phyloP scores from a whole-genome alignment of 2,329 filamentous ascomycete genomes.

The Phaeoacremonium minimum region DNA sequence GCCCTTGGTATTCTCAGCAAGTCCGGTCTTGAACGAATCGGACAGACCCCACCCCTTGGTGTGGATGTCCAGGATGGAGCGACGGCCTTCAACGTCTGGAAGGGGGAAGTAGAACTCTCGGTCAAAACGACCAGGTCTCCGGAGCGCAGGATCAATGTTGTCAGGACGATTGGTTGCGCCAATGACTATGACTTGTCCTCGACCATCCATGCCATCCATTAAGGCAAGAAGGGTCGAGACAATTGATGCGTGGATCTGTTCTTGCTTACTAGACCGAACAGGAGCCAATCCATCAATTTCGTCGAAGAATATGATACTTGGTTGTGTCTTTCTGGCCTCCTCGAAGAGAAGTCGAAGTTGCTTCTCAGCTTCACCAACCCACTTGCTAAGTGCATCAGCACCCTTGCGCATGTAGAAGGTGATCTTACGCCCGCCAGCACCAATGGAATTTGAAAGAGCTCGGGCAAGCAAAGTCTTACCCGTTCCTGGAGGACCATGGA shows the following conservation, averaged over 20 bases:
- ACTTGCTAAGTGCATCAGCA: conserved; percentile 95
- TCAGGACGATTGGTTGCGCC: conserved; percentile 97
- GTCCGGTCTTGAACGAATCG: conserved; percentile 71
- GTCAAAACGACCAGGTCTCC: conserved; percentile 91
- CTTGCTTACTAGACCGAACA: conserved; percentile 94
- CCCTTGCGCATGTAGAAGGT: conserved; percentile 99
- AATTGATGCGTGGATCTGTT: conserved; percentile 97
- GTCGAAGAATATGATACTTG: conserved; percentile 99
- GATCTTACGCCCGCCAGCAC: conserved; percentile 85
- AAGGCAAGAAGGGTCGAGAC: conserved; percentile 89
- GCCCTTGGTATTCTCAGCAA: conserved; percentile 88
- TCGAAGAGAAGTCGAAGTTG: conserved; percentile 92
- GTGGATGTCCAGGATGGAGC: conserved; percentile 89
- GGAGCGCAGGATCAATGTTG: conserved; percentile 92
- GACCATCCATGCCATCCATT: conserved; percentile 98
- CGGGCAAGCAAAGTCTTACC: conserved; percentile 96
- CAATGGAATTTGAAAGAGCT: conserved; percentile 86
- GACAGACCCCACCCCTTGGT: conserved; percentile 89
- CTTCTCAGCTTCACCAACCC: conserved; percentile 97
- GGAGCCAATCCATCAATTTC: conserved; percentile 97
- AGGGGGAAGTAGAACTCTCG: conserved; percentile 97
- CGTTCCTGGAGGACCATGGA: conserved; percentile 94
- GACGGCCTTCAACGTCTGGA: conserved; percentile 74
- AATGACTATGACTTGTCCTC: conserved; percentile 96
- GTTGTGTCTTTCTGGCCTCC: conserved; percentile 90